Evolutionary conservation across 1,284 basidiomycete genomes (phyloP).

Genomic region (Puccinia horiana): DNA sequence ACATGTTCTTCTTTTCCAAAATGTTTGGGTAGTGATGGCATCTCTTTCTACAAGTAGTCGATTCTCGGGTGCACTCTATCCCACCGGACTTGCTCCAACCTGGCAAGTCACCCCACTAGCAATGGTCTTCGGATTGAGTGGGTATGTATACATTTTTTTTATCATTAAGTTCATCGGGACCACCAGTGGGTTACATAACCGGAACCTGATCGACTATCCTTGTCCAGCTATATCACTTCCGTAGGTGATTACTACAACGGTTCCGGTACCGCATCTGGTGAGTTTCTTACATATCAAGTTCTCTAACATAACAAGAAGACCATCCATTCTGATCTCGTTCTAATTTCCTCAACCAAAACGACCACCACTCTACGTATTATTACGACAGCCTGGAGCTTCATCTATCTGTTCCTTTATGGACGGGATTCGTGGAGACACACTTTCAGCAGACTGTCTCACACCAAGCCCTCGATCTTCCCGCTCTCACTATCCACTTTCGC

Average conservation of each 20-base stretch:
- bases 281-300: background rate
- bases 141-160: constrained; percentile 6
- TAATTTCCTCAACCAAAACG: background rate
- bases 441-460: constrained; percentile 3
- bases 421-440: constrained; percentile 40
- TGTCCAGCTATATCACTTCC: constrained; percentile 41
- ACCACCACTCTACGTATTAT: background rate
- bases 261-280: constrained; percentile 45
- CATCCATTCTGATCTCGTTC: background rate
- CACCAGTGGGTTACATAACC: too few relatives aligned
- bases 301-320: background rate
- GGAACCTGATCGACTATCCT: background rate
- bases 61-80: constrained; percentile 4
- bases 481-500: constrained; percentile 23
- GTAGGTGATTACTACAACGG: constrained; percentile 42
- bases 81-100: constrained; percentile 29
- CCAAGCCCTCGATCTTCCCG: background rate
- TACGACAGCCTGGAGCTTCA: constrained; percentile 48
- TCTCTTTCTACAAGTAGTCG: constrained; percentile 41
- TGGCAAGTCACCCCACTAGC: constrained; percentile 46
- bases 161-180: background rate
- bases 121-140: constrained; percentile 43
- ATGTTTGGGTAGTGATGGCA: constrained; percentile 3
- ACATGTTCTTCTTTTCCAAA: too few relatives aligned
- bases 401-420: constrained; percentile 41